Evolutionary conservation across 257 asterid genomes (phyloP).

Genomic region (Fraxinus excelsior): DNA sequence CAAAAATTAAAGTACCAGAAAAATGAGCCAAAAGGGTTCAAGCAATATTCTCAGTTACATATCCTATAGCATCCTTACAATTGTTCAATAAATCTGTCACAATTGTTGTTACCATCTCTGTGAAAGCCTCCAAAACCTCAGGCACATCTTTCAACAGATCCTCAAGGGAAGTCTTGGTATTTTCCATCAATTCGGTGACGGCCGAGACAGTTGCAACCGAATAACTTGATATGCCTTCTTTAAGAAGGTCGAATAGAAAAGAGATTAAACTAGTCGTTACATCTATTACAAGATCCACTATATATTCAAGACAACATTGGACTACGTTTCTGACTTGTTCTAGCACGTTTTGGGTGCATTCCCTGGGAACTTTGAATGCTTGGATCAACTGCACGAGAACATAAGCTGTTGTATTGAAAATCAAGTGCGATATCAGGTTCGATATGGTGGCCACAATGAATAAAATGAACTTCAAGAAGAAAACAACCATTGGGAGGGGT

Average conservation of each 20-base stretch:
- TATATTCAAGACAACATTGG: constrained; percentile 36
- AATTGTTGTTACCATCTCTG: constrained; percentile 42
- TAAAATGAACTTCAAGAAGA: constrained; percentile 56
- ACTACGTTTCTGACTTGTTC: constrained; percentile 37
- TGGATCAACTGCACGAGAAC: constrained; percentile 49
- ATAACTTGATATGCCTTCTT: constrained; percentile 36
- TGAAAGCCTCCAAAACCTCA: constrained; percentile 42
- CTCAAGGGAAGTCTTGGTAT: constrained; percentile 34
- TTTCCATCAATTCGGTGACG: constrained; percentile 40
- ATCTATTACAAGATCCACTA: constrained; percentile 27
- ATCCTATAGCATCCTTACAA: constrained; percentile 50
- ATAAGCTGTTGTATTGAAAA: constrained; percentile 45
- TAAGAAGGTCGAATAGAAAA: constrained; percentile 41
- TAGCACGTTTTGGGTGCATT: constrained; percentile 39
- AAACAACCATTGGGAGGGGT: constrained; percentile 38
- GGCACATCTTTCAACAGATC: constrained; percentile 43
- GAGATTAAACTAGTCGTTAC: constrained; percentile 29
- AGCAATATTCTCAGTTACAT: constrained; percentile 38
- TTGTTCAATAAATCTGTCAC: constrained; percentile 41
- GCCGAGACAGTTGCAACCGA: constrained; percentile 31
- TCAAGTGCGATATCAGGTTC: constrained; percentile 35
- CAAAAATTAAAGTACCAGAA: neutral
- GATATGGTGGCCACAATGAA: constrained; percentile 26
- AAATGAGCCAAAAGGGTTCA: neutral
- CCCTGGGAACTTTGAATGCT: constrained; percentile 43